These are phyloP conservation scores for Geotrichum cucujoidarum DNA, from an alignment of 1,139 yeast genomes.

Conservation along the genomic window DNA sequence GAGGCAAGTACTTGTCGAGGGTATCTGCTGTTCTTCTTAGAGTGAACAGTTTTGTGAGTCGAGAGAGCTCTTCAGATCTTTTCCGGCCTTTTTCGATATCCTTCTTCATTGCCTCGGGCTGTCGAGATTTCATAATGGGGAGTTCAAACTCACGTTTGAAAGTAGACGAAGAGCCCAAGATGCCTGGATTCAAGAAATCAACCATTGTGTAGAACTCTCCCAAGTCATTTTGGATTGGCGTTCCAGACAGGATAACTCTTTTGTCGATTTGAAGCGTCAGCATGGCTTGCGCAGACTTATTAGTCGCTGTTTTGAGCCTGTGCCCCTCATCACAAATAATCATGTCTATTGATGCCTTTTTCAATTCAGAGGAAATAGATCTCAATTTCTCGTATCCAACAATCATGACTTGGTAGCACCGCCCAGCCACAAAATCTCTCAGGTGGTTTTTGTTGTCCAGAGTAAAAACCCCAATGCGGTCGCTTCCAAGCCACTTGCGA, in stretches of 20 bases:
- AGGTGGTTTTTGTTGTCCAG: constrained; percentile 46
- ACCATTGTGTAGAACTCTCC: constrained; percentile 75
- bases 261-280: constrained; percentile 51
- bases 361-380: constrained; percentile 51
- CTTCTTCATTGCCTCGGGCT: constrained; percentile 55
- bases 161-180: constrained; percentile 56
- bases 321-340: constrained; percentile 96
- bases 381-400: constrained; percentile 83
- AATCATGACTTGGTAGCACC: constrained; percentile 75
- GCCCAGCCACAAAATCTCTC: constrained; percentile 61
- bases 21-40: constrained; percentile 70
- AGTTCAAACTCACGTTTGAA: constrained; percentile 64
- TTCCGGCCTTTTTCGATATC: constrained; percentile 54
- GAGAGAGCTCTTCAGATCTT: constrained; percentile 57
- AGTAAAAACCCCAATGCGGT: constrained; percentile 45
- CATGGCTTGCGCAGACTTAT: constrained; percentile 64
- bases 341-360: constrained; percentile 54
- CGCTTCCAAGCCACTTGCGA: constrained; percentile 77
- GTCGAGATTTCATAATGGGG: constrained; percentile 74
- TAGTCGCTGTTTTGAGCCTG: constrained; percentile 57
- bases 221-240: constrained; percentile 92
- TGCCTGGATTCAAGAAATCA: constrained; percentile 79
- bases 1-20: constrained; percentile 62
- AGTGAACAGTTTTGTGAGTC: constrained; percentile 60
- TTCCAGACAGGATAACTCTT: constrained; percentile 73